Percentiles rank a stretch among this genome's conserved stretches.
These are phyloP conservation scores for Candida berthetii DNA, from an alignment of 805 yeast genomes.

Conservation along the genomic window DNA sequence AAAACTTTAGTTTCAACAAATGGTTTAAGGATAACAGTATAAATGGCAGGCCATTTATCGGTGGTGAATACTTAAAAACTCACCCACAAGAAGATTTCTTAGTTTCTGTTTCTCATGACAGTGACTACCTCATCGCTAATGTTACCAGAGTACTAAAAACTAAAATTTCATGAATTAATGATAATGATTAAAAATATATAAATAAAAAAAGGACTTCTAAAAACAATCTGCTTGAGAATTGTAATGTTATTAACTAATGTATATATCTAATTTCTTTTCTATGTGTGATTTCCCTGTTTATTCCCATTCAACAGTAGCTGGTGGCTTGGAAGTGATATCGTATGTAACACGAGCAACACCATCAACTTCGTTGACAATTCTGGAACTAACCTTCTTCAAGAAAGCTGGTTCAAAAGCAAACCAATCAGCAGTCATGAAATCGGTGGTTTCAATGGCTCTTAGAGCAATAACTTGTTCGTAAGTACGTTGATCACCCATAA, in stretches of 20 bases:
- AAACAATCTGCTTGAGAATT: no score
- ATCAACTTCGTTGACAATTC: constrained; percentile 97
- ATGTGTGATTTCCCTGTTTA: constrained; percentile 32
- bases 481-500: constrained; percentile 99
- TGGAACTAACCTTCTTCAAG: constrained; percentile 87
- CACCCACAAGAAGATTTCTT: constrained; percentile 39
- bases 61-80: constrained; percentile 22
- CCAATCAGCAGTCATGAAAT: constrained; percentile 99
- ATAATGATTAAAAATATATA: no score
- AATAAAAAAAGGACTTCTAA: no score
- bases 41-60: constrained; percentile 39
- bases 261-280: no score
- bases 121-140: constrained; percentile 48
- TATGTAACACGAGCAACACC: constrained; percentile 99
- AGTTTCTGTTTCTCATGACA: constrained; percentile 61
- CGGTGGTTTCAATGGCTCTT: constrained; percentile 96
- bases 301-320: constrained; percentile 99
- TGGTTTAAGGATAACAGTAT: constrained; percentile 47
- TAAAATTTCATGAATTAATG: background rate
- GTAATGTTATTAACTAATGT: no score
- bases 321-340: constrained; percentile 98
- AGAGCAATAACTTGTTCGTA: constrained; percentile 98
- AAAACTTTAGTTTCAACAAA: constrained; percentile 43
- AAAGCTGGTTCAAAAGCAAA: constrained; percentile 86
- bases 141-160: constrained; percentile 35